Percentiles rank a stretch among this genome's conserved stretches.
phyloP scores from a whole-genome alignment of 106 monocot species.

The Chionographis japonica region DNA sequence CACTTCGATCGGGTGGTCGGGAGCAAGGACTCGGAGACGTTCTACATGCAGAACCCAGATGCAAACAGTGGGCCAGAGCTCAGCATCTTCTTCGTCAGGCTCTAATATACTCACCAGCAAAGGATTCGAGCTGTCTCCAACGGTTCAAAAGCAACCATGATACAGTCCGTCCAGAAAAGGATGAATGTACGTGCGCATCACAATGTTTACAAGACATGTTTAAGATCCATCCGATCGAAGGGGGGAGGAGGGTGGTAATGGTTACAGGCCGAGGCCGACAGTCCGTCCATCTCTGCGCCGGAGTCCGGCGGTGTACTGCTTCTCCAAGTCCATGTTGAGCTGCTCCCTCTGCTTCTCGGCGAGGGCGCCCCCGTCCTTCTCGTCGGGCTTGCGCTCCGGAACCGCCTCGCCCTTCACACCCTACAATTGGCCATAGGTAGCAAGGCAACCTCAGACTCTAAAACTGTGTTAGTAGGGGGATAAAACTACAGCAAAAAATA shows the following conservation, averaged over 20 bases:
- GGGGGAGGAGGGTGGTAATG: not conserved
- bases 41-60: slow-evolving; percentile 51
- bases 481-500: not conserved
- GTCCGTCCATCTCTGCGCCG: slow-evolving; percentile 93
- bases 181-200: too few species aligned
- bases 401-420: slow-evolving; percentile 74
- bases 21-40: slow-evolving; percentile 53
- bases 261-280: slow-evolving; percentile 86
- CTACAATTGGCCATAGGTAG: slow-evolving; percentile 92
- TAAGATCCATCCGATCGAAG: not conserved
- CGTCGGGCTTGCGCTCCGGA: slow-evolving; percentile 32
- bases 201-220: too few species aligned
- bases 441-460: slow-evolving; percentile 99
- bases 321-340: slow-evolving; percentile 71
- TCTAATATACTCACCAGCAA: slow-evolving; percentile 4
- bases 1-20: slow-evolving; percentile 42
- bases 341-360: slow-evolving; percentile 70
- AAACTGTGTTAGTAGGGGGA: slow-evolving; percentile 72
- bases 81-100: slow-evolving; percentile 58
- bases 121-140: too few species aligned
- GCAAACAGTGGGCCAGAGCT: slow-evolving; percentile 36
- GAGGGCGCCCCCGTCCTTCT: slow-evolving; percentile 29
- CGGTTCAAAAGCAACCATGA: not conserved
- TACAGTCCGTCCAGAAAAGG: too few species aligned
- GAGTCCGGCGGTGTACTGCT: slow-evolving; percentile 94